Conservation (phyloP, 768 basidiomycete genomes). For the Lepiota brunneoincarnata region DNA sequence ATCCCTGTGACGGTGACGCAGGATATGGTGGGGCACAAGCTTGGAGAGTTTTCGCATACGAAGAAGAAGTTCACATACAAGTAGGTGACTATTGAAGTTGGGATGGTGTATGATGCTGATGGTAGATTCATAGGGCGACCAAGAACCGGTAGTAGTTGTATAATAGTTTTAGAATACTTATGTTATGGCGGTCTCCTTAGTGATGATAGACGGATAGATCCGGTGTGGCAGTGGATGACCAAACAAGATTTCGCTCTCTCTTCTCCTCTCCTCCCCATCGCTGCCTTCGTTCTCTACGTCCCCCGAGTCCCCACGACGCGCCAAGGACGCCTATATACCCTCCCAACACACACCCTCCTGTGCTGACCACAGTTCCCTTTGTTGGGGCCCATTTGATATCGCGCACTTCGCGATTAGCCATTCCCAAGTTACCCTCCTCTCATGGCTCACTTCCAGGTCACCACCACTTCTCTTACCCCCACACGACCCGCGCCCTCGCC, state of each 20-base stretch:
- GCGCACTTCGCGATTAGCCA: constrained; percentile 6
- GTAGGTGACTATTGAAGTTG: constrained; percentile 44
- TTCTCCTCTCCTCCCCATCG: constrained; percentile 5
- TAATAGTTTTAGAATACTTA: not conserved
- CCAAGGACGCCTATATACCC: too few species aligned
- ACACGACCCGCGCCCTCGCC: constrained; percentile 76
- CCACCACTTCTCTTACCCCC: constrained; percentile 64
- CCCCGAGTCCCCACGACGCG: too few species aligned
- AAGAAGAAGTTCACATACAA: constrained; percentile 84
- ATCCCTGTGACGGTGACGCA: constrained; percentile 83
- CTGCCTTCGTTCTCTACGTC: not conserved
- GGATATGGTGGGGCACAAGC: constrained; percentile 98
- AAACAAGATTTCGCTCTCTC: constrained; percentile 11
- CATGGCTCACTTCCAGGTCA: constrained; percentile 38
- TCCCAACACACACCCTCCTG: too few species aligned
- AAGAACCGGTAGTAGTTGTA: constrained; percentile 8
- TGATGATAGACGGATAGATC: constrained; percentile 19
- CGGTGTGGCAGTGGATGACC: constrained; percentile 13
- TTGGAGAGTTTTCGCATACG: constrained; percentile 92
- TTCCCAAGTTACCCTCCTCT: not conserved
- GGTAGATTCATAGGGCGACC: not conserved
- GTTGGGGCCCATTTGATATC: constrained; percentile 9
- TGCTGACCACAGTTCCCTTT: not conserved
- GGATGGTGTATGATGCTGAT: not conserved
- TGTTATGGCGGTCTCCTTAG: constrained; percentile 16